Percentiles rank a stretch among this genome's conserved stretches.
phyloP scores from a whole-genome alignment of 2,329 filamentous ascomycete species.

The Mycogone perniciosa region DNA sequence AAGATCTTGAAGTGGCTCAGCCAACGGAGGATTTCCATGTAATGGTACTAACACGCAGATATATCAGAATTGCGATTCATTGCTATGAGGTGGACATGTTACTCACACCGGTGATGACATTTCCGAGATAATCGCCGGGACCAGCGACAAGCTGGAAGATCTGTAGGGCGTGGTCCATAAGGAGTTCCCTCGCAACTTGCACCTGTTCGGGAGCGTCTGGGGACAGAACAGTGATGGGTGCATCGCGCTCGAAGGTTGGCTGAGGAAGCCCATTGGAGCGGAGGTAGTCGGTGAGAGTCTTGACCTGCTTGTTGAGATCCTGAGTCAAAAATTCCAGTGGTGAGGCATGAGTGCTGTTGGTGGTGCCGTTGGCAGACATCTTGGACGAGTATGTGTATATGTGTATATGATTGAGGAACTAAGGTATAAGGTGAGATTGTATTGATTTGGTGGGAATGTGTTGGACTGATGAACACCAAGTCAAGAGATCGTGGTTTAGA shows the following conservation, averaged over 20 bases:
- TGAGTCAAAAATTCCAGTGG: not conserved
- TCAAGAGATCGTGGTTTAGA: too few relatives aligned
- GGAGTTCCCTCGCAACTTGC: not conserved
- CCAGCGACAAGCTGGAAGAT: conserved; percentile 7
- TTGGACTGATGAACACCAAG: too few relatives aligned
- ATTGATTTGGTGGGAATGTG: too few relatives aligned
- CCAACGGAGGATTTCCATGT: conserved; percentile 1
- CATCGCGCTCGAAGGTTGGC: conserved; percentile 1
- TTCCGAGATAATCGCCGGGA: not conserved
- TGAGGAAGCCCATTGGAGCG: not conserved
- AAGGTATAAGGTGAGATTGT: too few relatives aligned
- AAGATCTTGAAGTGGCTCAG: conserved; percentile 13
- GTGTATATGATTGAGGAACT: too few relatives aligned
- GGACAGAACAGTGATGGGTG: not conserved
- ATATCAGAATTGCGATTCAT: not conserved
- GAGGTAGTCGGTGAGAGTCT: not conserved
- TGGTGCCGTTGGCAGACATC: too few relatives aligned
- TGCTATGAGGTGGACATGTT: not conserved
- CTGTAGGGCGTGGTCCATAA: not conserved
- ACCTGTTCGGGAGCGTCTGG: not conserved
- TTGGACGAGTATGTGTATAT: too few relatives aligned
- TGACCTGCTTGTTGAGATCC: not conserved
- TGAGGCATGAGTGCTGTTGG: too few relatives aligned
- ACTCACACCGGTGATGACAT: not conserved
- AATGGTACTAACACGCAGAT: not conserved